phyloP scores from a whole-genome alignment of 768 basidiomycete species.

The Fomitopsis pulvina region DNA sequence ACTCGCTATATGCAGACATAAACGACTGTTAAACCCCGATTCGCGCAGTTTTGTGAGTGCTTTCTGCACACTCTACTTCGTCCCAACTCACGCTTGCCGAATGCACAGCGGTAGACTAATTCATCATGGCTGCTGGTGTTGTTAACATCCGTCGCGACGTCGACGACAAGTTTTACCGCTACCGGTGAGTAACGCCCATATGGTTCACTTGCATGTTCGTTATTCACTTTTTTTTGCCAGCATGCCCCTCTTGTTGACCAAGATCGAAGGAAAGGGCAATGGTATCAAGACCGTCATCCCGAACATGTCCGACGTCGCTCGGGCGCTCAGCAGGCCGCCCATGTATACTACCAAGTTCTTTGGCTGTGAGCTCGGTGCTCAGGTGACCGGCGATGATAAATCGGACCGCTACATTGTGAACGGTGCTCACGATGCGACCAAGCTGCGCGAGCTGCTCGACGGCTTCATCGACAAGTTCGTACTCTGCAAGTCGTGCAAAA shows the following conservation, averaged over 20 bases:
- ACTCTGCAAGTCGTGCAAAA: conserved; percentile 96
- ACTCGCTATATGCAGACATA: conserved; percentile 64
- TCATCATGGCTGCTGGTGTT: conserved; percentile 82
- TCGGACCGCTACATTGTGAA: conserved; percentile 99
- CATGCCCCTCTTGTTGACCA: conserved; percentile 92
- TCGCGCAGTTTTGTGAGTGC: conserved; percentile 43
- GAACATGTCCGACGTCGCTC: conserved; percentile 97
- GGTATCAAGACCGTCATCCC: conserved; percentile 99
- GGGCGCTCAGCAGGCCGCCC: conserved; percentile 90
- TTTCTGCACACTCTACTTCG: not conserved
- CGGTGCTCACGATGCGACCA: conserved; percentile 86
- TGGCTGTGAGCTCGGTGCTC: conserved; percentile 96
- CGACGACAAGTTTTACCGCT: conserved; percentile 95
- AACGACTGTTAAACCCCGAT: conserved; percentile 41
- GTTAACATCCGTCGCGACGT: conserved; percentile 95
- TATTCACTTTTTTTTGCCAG: conserved; percentile 32
- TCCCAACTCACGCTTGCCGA: not conserved
- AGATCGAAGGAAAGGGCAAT: conserved; percentile 99
- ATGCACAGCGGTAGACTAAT: conserved; percentile 49
- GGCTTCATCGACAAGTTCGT: conserved; percentile 98
- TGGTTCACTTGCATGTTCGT: not conserved
- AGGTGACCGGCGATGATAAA: conserved; percentile 94
- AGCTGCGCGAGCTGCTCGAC: conserved; percentile 93
- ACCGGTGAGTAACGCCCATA: conserved; percentile 47
- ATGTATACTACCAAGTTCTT: conserved; percentile 99